Evolutionary conservation across 2,329 filamentous ascomycete species (phyloP).

Genomic region (Colletotrichum graminicola): DNA sequence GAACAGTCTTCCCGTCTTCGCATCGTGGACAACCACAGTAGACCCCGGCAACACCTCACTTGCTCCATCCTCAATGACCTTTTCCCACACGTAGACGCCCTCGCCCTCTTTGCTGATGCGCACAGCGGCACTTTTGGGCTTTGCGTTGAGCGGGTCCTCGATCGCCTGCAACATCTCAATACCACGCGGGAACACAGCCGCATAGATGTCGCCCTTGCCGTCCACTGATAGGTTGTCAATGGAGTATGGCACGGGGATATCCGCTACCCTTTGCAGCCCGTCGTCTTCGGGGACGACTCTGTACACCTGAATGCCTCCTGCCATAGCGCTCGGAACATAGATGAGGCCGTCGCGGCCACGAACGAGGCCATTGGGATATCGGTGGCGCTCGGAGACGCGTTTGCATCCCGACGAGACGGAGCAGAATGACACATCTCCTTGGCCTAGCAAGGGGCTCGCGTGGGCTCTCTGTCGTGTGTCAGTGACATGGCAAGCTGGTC

Average conservation of each 20-base stretch:
- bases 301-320: constrained; percentile 44
- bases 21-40: constrained; percentile 47
- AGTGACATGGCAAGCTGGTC: not conserved
- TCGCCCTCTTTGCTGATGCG: constrained; percentile 43
- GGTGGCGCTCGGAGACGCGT: constrained; percentile 43
- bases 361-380: constrained; percentile 51
- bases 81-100: constrained; percentile 44
- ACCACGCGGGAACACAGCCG: constrained; percentile 44
- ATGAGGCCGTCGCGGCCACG: constrained; percentile 46
- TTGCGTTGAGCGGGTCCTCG: constrained; percentile 43
- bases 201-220: constrained; percentile 46
- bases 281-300: constrained; percentile 18
- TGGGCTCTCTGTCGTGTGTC: constrained; percentile 34
- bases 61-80: constrained; percentile 47
- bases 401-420: constrained; percentile 42
- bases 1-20: constrained; percentile 47
- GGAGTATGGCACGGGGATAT: constrained; percentile 43
- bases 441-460: constrained; percentile 44
- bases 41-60: constrained; percentile 45
- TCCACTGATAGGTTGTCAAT: constrained; percentile 48
- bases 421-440: constrained; percentile 49
- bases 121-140: constrained; percentile 42
- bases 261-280: constrained; percentile 41
- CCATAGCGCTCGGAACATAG: constrained; percentile 49
- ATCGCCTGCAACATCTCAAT: constrained; percentile 38